A percentile compares a stretch with the other conserved stretches of the same genome.
These are phyloP conservation scores for Gloeophyllum trabeum DNA, from an alignment of 768 basidiomycete genomes.

Conservation along the genomic window DNA sequence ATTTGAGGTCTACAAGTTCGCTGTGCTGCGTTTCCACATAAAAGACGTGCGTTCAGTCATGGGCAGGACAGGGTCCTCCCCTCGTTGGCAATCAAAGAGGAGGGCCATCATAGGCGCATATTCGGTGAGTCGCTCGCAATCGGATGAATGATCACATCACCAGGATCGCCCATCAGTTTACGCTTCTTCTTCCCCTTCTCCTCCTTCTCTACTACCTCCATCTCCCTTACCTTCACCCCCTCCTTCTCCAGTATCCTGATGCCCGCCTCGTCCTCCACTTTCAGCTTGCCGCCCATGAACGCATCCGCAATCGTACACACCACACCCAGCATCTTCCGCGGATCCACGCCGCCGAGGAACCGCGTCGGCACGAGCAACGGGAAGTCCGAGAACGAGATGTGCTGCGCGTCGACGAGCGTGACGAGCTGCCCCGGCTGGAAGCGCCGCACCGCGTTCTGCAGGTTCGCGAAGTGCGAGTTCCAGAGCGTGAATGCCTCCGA, in stretches of 20 bases:
- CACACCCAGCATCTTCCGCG: not conserved
- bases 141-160: not conserved
- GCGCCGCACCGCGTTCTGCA: slow-evolving; percentile 36
- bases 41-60: too few relatives aligned
- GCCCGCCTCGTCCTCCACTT: not conserved
- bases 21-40: too few relatives aligned
- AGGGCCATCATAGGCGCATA: not conserved
- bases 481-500: slow-evolving; percentile 73
- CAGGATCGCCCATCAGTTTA: not conserved
- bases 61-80: too few relatives aligned
- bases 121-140: too few relatives aligned
- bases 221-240: not conserved
- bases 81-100: too few relatives aligned
- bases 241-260: not conserved
- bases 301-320: not conserved
- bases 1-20: too few relatives aligned
- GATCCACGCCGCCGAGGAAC: not conserved
- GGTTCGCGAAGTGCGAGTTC: slow-evolving; percentile 57
- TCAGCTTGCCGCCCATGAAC: not conserved
- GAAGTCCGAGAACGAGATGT: not conserved
- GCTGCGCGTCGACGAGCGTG: not conserved
- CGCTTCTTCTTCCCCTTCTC: not conserved
- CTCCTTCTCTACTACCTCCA: not conserved
- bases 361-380: not conserved
- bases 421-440: slow-evolving; percentile 30